Evolutionary conservation across 2,329 filamentous ascomycete genomes (phyloP).

Genomic region (Pleoardoris graminearum): DNA sequence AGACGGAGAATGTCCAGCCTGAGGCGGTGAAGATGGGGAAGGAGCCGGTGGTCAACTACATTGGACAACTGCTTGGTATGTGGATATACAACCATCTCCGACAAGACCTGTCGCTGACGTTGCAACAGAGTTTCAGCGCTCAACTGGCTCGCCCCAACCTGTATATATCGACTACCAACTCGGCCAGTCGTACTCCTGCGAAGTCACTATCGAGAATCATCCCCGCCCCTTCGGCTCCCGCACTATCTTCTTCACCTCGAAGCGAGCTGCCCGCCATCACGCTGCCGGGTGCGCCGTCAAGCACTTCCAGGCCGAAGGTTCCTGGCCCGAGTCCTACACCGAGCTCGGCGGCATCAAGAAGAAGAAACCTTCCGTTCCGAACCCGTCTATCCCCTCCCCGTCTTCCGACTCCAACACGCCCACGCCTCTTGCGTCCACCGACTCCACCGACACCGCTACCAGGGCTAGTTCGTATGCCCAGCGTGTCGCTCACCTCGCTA

Average conservation of each 20-base stretch:
- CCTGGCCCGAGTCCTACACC: slow-evolving; percentile 30
- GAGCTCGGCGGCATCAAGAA: slow-evolving; percentile 37
- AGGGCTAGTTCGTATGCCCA: slow-evolving; percentile 15
- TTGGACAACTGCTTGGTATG: slow-evolving; percentile 46
- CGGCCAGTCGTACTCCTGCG: slow-evolving; percentile 38
- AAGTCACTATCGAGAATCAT: slow-evolving; percentile 30
- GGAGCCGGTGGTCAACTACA: slow-evolving; percentile 36
- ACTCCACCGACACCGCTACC: not conserved
- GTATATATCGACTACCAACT: slow-evolving; percentile 44
- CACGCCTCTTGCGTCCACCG: no score
- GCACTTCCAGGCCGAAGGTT: slow-evolving; percentile 44
- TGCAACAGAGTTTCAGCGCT: slow-evolving; percentile 38
- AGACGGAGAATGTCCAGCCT: not conserved
- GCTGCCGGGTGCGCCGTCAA: slow-evolving; percentile 48
- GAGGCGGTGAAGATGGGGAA: slow-evolving; percentile 16
- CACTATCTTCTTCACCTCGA: slow-evolving; percentile 39
- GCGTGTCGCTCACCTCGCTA: slow-evolving; percentile 25
- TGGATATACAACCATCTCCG: no score
- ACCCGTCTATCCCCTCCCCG: not conserved
- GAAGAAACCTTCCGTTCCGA: slow-evolving; percentile 18
- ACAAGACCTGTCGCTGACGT: no score
- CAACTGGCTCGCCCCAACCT: slow-evolving; percentile 30
- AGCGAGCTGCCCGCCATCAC: slow-evolving; percentile 48
- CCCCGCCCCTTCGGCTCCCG: slow-evolving; percentile 41
- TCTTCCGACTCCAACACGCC: no score